A percentile compares a stretch with the other conserved stretches of the same genome.
Evolutionary conservation across 2,329 filamentous ascomycete genomes (phyloP).

Genomic region (Lachnellula hyalina): DNA sequence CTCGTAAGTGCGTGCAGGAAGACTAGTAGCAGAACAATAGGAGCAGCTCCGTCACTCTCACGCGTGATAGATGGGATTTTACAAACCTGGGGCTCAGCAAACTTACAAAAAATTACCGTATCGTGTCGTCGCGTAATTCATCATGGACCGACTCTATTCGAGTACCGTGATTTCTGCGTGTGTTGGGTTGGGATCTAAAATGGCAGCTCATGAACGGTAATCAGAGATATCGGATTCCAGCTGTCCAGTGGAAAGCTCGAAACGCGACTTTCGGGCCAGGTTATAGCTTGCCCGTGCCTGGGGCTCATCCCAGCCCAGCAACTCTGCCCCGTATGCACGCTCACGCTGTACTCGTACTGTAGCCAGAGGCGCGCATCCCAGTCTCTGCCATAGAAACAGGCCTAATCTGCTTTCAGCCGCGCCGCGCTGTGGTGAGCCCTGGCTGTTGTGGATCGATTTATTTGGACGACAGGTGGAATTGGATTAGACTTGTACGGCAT

Average conservation of each 20-base stretch:
- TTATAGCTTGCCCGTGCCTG: background rate
- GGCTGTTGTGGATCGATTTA: background rate
- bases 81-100: background rate
- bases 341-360: background rate
- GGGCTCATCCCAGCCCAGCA: background rate
- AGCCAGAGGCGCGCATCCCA: background rate
- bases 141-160: no score
- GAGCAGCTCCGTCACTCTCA: background rate
- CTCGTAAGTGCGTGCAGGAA: background rate
- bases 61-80: no score
- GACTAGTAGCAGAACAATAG: background rate
- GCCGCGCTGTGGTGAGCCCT: background rate
- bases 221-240: background rate
- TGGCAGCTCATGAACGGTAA: background rate
- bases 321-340: background rate
- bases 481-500: background rate
- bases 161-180: background rate
- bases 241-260: conserved; percentile 6
- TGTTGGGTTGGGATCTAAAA: background rate
- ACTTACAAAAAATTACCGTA: background rate
- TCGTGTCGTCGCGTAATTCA: background rate
- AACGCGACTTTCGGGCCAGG: conserved; percentile 7
- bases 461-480: no score
- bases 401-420: background rate
- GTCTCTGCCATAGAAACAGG: background rate